phyloP scores from a whole-genome alignment of 345 rosid species.

The Pelargonium nanum region DNA sequence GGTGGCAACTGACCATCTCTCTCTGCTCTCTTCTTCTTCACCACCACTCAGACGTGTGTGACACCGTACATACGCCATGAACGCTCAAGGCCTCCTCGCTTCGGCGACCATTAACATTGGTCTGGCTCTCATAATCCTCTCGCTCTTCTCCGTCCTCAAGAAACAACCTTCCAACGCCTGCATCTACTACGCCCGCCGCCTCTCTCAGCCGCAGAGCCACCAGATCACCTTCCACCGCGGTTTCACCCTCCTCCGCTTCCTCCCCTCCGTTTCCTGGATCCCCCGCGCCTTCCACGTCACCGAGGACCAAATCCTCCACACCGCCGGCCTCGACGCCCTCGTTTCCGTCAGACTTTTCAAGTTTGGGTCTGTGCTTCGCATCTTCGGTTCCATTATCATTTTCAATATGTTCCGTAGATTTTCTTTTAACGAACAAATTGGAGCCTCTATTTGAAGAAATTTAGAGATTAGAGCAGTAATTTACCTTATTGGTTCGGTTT shows the following conservation, averaged over 20 bases:
- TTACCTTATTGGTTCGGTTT: neutral
- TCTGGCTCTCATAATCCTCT: slow-evolving; percentile 45
- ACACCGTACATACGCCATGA: slow-evolving; percentile 27
- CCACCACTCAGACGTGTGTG: neutral
- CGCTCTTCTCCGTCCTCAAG: slow-evolving; percentile 72
- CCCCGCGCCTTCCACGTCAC: slow-evolving; percentile 53
- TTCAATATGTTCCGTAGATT: too few relatives aligned
- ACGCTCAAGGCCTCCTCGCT: slow-evolving; percentile 56
- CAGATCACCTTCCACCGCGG: slow-evolving; percentile 24
- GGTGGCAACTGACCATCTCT: neutral
- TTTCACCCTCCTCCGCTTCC: slow-evolving; percentile 39
- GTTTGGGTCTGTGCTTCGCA: slow-evolving; percentile 44
- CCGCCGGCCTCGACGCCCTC: slow-evolving; percentile 69
- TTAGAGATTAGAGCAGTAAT: neutral
- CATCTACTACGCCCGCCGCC: slow-evolving; percentile 72
- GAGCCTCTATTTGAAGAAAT: too few relatives aligned
- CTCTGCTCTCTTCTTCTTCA: neutral
- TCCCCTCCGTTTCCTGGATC: slow-evolving; percentile 85
- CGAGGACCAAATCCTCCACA: slow-evolving; percentile 58
- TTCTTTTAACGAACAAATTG: too few relatives aligned
- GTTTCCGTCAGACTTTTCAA: slow-evolving; percentile 75
- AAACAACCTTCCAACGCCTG: slow-evolving; percentile 69
- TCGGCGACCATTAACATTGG: slow-evolving; percentile 77
- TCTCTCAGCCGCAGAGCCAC: slow-evolving; percentile 27
- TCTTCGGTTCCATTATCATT: neutral